Evolutionary conservation across 73 alveolate species (phyloP).

Genomic region (Tetrahymena thermophila): DNA sequence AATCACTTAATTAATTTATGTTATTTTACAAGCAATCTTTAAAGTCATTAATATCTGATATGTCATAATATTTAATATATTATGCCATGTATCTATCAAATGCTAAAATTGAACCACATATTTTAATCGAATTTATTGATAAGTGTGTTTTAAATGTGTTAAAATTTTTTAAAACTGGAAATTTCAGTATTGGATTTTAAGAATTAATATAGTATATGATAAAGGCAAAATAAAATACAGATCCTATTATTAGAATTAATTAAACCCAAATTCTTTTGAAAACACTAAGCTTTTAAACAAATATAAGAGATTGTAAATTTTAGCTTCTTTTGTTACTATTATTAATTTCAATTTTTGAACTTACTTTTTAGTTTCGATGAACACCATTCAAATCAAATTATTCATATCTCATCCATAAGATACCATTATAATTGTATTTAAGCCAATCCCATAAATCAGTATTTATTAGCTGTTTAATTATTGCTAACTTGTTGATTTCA

Average conservation of each 20-base stretch:
- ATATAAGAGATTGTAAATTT: background rate
- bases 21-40: background rate
- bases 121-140: background rate
- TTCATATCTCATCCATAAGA: background rate
- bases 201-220: background rate
- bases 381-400: background rate
- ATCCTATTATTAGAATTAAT: background rate
- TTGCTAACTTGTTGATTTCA: background rate
- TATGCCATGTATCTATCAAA: background rate
- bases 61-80: background rate
- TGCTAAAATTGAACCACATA: background rate
- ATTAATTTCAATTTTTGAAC: background rate
- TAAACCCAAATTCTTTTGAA: background rate
- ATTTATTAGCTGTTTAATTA: background rate
- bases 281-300: background rate
- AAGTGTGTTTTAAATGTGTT: background rate
- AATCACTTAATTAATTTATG: background rate
- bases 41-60: background rate
- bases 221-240: background rate
- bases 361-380: background rate
- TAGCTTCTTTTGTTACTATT: background rate
- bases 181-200: background rate
- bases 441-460: background rate
- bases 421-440: background rate
- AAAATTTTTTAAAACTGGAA: background rate